Conservation (phyloP, 1,284 basidiomycete genomes). For the Ceratobasidium sp. region DNA sequence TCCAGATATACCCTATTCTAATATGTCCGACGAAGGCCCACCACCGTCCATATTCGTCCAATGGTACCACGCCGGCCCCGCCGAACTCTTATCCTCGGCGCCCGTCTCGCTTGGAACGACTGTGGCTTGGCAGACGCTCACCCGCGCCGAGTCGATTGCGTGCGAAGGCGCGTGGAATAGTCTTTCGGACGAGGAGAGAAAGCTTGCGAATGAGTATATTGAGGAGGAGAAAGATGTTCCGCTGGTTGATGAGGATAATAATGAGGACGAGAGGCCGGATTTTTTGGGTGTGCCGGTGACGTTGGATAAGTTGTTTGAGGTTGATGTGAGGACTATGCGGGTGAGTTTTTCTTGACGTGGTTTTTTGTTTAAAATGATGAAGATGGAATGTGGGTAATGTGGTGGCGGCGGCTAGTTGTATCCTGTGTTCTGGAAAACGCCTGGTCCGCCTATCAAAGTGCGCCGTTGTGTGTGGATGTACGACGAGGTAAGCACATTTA, state of each 20-base stretch:
- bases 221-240: constrained; percentile 46
- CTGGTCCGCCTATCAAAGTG: constrained; percentile 62
- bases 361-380: background rate
- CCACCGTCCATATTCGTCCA: constrained; percentile 43
- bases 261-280: constrained; percentile 34
- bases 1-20: background rate
- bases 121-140: constrained; percentile 52
- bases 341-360: constrained; percentile 48
- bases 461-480: constrained; percentile 66
- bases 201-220: constrained; percentile 18
- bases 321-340: constrained; percentile 55
- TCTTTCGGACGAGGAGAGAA: constrained; percentile 48
- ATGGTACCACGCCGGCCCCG: constrained; percentile 49
- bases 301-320: constrained; percentile 55
- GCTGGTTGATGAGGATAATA: constrained; percentile 23
- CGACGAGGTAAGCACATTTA: constrained; percentile 60
- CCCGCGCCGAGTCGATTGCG: constrained; percentile 51
- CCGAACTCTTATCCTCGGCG: constrained; percentile 46
- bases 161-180: constrained; percentile 53
- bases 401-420: constrained; percentile 55
- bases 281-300: constrained; percentile 52
- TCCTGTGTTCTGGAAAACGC: constrained; percentile 67
- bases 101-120: constrained; percentile 45
- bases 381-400: background rate
- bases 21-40: background rate